Conservation (phyloP, 495 filamentous ascomycete genomes). For the Recurvomyces mirabilis region DNA sequence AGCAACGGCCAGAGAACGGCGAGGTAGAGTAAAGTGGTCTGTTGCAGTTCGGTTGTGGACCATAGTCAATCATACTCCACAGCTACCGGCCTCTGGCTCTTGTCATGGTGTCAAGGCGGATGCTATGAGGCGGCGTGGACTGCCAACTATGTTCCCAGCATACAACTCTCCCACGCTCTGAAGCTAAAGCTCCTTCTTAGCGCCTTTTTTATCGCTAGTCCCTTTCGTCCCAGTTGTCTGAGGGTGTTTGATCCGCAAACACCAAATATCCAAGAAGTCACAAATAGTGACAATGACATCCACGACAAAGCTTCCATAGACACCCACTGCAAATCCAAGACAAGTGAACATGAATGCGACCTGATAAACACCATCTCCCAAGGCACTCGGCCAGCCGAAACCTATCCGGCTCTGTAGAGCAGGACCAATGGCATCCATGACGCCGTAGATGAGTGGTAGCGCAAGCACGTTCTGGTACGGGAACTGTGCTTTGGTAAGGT, state of each 20-base stretch:
- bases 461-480: conserved; percentile 78
- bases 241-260: conserved; percentile 84
- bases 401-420: conserved; percentile 45
- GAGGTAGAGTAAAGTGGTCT: too few species aligned
- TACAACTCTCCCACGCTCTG: too few species aligned
- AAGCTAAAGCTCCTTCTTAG: too few species aligned
- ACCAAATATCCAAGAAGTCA: conserved; percentile 97
- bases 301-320: conserved; percentile 91
- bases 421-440: conserved; percentile 68
- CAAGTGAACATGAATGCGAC: conserved; percentile 77
- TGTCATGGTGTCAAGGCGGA: too few species aligned
- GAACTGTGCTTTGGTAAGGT: conserved; percentile 73
- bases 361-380: conserved; percentile 66
- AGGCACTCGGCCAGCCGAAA: conserved; percentile 65
- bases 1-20: too few species aligned
- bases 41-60: too few species aligned
- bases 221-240: conserved; percentile 18
- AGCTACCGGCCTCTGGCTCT: too few species aligned
- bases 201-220: conserved; percentile 8
- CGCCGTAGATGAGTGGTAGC: conserved; percentile 54
- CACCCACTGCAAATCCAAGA: conserved; percentile 65
- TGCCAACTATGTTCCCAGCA: too few species aligned
- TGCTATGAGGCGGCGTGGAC: too few species aligned
- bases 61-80: too few species aligned
- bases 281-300: conserved; percentile 96